These are phyloP conservation scores for Peronospora belbahrii DNA, from an alignment of 352 stramenopile genomes.

Conservation along the genomic window DNA sequence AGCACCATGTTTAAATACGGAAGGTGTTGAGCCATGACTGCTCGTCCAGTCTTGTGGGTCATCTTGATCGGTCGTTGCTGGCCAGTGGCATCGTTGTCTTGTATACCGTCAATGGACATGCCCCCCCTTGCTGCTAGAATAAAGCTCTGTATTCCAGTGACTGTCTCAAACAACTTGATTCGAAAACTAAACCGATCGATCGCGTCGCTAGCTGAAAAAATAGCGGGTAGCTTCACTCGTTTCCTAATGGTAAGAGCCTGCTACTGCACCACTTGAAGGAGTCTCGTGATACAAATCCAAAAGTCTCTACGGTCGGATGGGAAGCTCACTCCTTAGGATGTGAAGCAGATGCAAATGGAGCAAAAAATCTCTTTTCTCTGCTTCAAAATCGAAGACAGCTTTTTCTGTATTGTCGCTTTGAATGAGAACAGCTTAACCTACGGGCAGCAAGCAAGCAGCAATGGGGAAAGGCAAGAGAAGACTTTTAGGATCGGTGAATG, in stretches of 20 bases:
- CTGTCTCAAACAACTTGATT: constrained; percentile 17
- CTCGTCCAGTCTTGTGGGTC: constrained; percentile 11
- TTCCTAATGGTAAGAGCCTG: constrained; percentile 13
- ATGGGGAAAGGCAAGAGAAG: constrained; percentile 10
- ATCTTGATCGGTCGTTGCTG: constrained; percentile 4
- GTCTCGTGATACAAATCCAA: constrained; percentile 19
- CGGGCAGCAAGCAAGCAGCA: background rate
- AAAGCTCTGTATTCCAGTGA: background rate
- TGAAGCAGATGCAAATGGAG: constrained; percentile 16
- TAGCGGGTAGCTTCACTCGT: constrained; percentile 15
- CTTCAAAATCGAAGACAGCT: constrained; percentile 22
- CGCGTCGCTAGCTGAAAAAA: constrained; percentile 9
- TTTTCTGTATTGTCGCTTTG: constrained; percentile 1
- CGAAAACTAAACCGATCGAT: constrained; percentile 25
- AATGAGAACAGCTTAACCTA: constrained; percentile 16
- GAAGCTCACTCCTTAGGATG: constrained; percentile 20
- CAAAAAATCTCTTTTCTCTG: constrained; percentile 14
- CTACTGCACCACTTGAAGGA: constrained; percentile 24
- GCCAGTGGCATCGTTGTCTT: constrained; percentile 13
- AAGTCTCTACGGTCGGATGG: constrained; percentile 20
- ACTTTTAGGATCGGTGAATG: constrained; percentile 13
- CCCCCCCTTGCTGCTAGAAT: background rate
- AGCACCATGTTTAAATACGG: constrained; percentile 49
- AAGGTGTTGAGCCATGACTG: constrained; percentile 18
- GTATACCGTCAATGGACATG: constrained; percentile 46